Base-by-base conservation (phyloP, 305 asterid species). In the Fraxinus nigra region DNA sequence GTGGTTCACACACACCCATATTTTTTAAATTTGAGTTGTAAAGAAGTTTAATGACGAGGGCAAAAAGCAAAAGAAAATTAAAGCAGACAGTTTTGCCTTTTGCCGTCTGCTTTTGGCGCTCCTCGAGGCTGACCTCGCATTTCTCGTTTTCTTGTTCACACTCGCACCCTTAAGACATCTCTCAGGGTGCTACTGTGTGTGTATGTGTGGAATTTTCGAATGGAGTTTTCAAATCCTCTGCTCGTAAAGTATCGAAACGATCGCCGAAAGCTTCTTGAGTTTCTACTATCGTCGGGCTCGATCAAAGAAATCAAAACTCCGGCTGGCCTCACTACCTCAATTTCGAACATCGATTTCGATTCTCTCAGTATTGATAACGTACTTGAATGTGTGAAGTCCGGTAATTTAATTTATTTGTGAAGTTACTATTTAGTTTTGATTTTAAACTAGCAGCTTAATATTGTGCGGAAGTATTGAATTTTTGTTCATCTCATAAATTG, bases 191-290 rank as follows among this genome's bases (percentile, higher is more conserved):
- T 37, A 6, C 48, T 63, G 48, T 63, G 22, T 56, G 84, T 28
- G 67, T 18, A 11, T 20, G 67, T 26, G 16, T 9, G 34, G 72
- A 20, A 18, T 80, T 43, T 26, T 34, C 51, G 18, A 56, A 90
- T 92, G 97, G 97, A 91, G 85, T 82, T 51, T 67, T 79, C 90
- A 56, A 84, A 80, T 83, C 85, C 91, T 40, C 86, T 90, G 89
- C 77, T 94, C 76, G 89, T 87, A 70, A 89, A 86, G 37, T 95
- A 93, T 86, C 96, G 98, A 75, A 77, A 85, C 85, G 99, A 96
- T 93, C 97, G 99, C 78, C 95, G 98, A 90, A 96, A 94, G 87
- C 98, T 96, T 78, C 89, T 96, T 73, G 94, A 94, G 80, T 94
- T 89, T 85, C 82, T 96, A 70, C 6, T 93, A 0, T 89, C 97